These are phyloP conservation scores for Pythium pyrilobum DNA, from an alignment of 352 stramenopile species.

Conservation along the genomic window DNA sequence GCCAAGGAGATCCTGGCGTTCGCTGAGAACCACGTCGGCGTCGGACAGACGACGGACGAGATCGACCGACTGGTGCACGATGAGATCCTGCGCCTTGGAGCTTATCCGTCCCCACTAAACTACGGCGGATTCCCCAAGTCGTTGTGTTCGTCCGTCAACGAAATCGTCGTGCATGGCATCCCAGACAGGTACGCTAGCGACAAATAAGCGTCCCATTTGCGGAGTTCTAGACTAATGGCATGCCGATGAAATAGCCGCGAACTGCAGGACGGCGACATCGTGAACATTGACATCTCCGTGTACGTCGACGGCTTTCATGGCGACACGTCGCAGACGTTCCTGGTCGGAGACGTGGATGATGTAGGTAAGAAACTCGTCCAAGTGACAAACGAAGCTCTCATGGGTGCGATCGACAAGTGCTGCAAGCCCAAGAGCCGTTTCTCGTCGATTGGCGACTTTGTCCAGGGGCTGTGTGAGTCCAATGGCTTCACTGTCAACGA, in stretches of 20 bases:
- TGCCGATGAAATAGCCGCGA: slow-evolving; percentile 28
- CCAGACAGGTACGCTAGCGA: slow-evolving; percentile 69
- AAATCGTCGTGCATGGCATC: slow-evolving; percentile 97
- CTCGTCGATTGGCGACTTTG: slow-evolving; percentile 90
- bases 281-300: slow-evolving; percentile 97
- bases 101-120: slow-evolving; percentile 91
- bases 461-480: slow-evolving; percentile 85
- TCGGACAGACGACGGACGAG: slow-evolving; percentile 90
- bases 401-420: slow-evolving; percentile 82
- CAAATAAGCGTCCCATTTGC: neutral
- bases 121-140: slow-evolving; percentile 94
- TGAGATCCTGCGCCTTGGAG: slow-evolving; percentile 78
- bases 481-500: slow-evolving; percentile 78
- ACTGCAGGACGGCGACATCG: slow-evolving; percentile 92
- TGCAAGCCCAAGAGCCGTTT: slow-evolving; percentile 93
- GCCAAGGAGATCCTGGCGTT: slow-evolving; percentile 80
- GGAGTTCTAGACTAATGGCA: neutral
- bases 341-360: slow-evolving; percentile 92
- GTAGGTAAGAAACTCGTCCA: slow-evolving; percentile 85
- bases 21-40: slow-evolving; percentile 59
- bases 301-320: slow-evolving; percentile 94
- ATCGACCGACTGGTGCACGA: slow-evolving; percentile 93
- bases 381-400: slow-evolving; percentile 76
- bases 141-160: slow-evolving; percentile 95
- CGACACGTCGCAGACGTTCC: slow-evolving; percentile 96